Conservation (phyloP, 768 basidiomycete species). For the Butyriboletus loyo region DNA sequence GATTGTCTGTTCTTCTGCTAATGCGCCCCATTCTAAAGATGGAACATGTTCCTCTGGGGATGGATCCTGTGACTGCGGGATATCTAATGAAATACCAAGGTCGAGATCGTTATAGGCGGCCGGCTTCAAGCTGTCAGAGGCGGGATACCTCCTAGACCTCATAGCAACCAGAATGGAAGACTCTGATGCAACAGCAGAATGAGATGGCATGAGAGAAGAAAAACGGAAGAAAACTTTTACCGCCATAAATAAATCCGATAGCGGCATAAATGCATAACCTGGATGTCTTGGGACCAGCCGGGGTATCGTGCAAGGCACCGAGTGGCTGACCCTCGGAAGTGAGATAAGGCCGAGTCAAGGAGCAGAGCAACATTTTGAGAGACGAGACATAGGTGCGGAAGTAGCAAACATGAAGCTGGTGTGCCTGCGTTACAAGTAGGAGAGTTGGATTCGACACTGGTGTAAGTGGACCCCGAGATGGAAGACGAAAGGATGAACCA, state of each 20-base stretch:
- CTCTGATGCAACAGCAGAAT: constrained; percentile 37
- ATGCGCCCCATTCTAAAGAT: constrained; percentile 46
- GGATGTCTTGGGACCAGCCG: constrained; percentile 36
- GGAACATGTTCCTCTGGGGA: constrained; percentile 23
- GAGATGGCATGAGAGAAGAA: neutral
- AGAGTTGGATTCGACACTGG: constrained; percentile 55
- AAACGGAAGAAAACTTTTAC: constrained; percentile 28
- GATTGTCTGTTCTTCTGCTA: constrained; percentile 58
- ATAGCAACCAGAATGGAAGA: constrained; percentile 59
- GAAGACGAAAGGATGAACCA: constrained; percentile 52
- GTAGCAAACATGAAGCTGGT: constrained; percentile 53
- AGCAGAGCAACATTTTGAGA: constrained; percentile 47
- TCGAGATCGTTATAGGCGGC: constrained; percentile 40
- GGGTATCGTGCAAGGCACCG: constrained; percentile 29
- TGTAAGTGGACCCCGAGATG: constrained; percentile 54
- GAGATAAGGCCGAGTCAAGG: constrained; percentile 42
- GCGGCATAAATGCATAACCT: constrained; percentile 55
- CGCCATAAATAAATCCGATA: constrained; percentile 59
- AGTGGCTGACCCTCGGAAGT: constrained; percentile 34
- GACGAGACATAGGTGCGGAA: constrained; percentile 43
- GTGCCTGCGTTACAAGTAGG: constrained; percentile 62
- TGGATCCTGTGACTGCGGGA: constrained; percentile 12
- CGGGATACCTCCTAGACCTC: constrained; percentile 52
- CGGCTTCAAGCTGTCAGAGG: constrained; percentile 26
- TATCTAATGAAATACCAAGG: constrained; percentile 33